phyloP scores from a whole-genome alignment of 164 flowering plant species.

The Platanus orientalis region DNA sequence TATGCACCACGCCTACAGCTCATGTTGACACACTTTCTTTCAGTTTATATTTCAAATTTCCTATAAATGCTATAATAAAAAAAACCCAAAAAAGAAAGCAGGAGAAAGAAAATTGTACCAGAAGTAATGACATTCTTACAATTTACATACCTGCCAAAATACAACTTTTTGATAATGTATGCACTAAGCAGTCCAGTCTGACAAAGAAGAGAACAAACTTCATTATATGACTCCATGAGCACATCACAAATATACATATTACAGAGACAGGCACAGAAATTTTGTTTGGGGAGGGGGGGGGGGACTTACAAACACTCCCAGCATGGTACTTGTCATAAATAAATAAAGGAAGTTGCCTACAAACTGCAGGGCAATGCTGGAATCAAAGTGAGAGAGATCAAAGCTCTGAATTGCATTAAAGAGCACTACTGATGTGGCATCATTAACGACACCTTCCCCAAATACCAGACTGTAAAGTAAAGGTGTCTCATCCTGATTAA shows the following conservation, averaged over 20 bases:
- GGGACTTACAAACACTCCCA: conserved; percentile 68
- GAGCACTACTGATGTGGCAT: conserved; percentile 94
- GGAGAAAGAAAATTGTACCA: not conserved
- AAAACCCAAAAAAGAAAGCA: too few relatives aligned
- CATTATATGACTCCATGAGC: not conserved
- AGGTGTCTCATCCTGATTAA: conserved; percentile 93
- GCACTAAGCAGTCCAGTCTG: conserved; percentile 93
- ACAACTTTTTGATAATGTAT: conserved; percentile 69
- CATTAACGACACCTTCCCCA: conserved; percentile 96
- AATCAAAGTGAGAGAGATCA: conserved; percentile 58
- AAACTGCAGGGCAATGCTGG: conserved; percentile 44
- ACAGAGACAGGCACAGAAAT: not conserved
- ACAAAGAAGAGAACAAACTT: conserved; percentile 15
- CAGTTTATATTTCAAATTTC: too few relatives aligned
- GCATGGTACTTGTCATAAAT: conserved; percentile 68
- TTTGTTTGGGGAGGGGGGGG: conserved; percentile 9
- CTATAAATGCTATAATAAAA: too few relatives aligned
- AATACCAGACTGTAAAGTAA: conserved; percentile 84
- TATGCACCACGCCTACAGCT: too few relatives aligned
- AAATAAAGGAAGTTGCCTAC: conserved; percentile 65
- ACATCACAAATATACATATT: not conserved
- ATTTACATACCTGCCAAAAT: conserved; percentile 33
- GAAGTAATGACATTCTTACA: not conserved
- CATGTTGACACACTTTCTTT: too few relatives aligned
- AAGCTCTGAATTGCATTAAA: conserved; percentile 90